A percentile compares a stretch with the other conserved stretches of the same genome.
Evolutionary conservation across 2,329 filamentous ascomycete genomes (phyloP).

Genomic region (Xylariales sp.): DNA sequence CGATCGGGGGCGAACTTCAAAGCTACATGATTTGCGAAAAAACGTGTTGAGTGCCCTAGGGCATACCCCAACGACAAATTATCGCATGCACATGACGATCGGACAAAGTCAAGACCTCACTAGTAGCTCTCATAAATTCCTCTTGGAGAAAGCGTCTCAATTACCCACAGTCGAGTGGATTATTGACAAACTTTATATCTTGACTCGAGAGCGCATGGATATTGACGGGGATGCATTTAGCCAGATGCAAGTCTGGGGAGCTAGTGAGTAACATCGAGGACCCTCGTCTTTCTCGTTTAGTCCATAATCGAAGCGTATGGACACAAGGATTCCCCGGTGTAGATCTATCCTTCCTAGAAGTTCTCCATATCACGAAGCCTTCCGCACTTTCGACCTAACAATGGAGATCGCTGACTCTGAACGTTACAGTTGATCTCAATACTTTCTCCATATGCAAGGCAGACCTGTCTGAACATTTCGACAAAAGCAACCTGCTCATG

Average conservation of each 20-base stretch:
- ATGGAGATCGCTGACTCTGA: conserved; percentile 7
- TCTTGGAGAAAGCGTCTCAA: conserved; percentile 63
- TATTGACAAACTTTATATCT: conserved; percentile 61
- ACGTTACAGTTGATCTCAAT: conserved; percentile 51
- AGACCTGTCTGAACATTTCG: conserved; percentile 34
- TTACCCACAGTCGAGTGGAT: conserved; percentile 63
- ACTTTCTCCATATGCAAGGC: conserved; percentile 37
- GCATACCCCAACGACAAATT: conserved; percentile 45
- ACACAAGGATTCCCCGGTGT: neutral
- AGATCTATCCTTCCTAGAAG: neutral
- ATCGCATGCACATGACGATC: conserved; percentile 68
- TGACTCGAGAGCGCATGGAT: conserved; percentile 60
- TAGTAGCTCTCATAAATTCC: conserved; percentile 59
- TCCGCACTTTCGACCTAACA: neutral
- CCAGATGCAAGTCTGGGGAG: conserved; percentile 69
- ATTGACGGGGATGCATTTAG: conserved; percentile 50
- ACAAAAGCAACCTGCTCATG: conserved; percentile 24
- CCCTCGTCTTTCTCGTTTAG: neutral
- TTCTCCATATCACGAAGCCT: neutral
- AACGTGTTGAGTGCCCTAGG: conserved; percentile 54
- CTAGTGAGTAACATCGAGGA: conserved; percentile 38
- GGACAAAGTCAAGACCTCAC: conserved; percentile 65
- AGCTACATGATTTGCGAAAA: conserved; percentile 51
- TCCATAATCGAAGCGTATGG: neutral
- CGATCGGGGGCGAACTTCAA: conserved; percentile 36